These are phyloP conservation scores for Microthlaspi erraticum DNA, from an alignment of 345 rosid species.

Conservation along the genomic window DNA sequence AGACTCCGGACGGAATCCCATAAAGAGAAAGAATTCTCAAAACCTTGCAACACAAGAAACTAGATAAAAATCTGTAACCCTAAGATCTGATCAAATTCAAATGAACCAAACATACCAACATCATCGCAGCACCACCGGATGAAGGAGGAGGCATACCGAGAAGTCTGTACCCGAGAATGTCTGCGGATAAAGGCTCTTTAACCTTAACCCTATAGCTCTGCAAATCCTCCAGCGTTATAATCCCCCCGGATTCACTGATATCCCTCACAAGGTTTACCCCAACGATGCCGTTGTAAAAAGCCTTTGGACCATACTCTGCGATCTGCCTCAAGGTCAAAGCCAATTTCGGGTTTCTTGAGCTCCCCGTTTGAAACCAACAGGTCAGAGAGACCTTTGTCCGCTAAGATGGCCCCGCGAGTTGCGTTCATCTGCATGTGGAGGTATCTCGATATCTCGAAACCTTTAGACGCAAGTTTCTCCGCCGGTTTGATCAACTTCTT, in stretches of 20 bases:
- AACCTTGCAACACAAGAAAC: conserved; percentile 41
- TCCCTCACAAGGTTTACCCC: no score
- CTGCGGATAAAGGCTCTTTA: conserved; percentile 45
- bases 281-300: conserved; percentile 57
- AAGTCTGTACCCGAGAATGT: conserved; percentile 49
- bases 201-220: conserved; percentile 49
- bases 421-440: no score
- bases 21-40: conserved; percentile 55
- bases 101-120: not conserved
- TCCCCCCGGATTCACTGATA: no score
- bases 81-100: not conserved
- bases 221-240: conserved; percentile 56
- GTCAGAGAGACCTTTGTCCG: conserved; percentile 51
- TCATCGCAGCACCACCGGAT: not conserved
- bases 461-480: no score
- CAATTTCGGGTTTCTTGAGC: conserved; percentile 37
- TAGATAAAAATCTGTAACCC: no score
- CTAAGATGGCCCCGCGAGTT: conserved; percentile 53
- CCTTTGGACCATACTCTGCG: conserved; percentile 35
- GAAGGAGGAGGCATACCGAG: conserved; percentile 66
- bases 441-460: no score
- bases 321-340: conserved; percentile 45
- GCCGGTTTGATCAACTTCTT: no score
- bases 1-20: conserved; percentile 44
- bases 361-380: conserved; percentile 47